Base-by-base conservation (phyloP, 495 filamentous ascomycete genomes). In the Hyaloscypha hepaticicola region DNA sequence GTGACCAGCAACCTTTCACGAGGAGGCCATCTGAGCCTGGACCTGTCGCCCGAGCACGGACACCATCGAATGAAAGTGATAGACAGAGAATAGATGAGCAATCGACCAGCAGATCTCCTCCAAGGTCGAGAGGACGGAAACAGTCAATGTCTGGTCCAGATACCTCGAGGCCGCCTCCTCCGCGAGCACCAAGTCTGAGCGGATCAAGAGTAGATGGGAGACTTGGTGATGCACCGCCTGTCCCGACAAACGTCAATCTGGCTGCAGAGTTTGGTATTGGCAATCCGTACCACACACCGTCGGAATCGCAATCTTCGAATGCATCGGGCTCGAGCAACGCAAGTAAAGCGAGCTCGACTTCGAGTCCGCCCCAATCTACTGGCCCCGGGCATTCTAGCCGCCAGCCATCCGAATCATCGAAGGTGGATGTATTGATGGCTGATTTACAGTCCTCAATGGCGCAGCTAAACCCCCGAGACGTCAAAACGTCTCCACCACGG, bases 281-380 rank as follows among this genome's bases (percentile, higher is more conserved):
- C 27, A 85, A 85, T 59, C 79, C 83, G 0, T 84, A 86, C 71
- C 87, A 90, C 70, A 81, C 80, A 3, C 76, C 87, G 0, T 86
- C 88, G 0, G 83, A 86, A 65, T 95, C 90, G 1, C 82, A 82
- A 26, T 83, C 83, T 2, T 93, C 90, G 5, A 87, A 86, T 48
- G 84, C 82, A n/a, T 92, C 89, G 7, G 82, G 78, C 1, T 84
- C 78, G 25, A 90, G 88, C 22, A 82, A 85, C 9, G 78, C 77
- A 0, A 85, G 86, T 62, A 88, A 87, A 73, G 80, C 86, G 2
- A 93, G 89, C 69, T 92, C 90, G 3, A 80, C 85, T 59, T 91
- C 90, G 5, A 96, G 82, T 65, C 85, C 84, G 1, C 78, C 84
- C 7, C 73, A 76, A 29, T 82, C 81, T 21, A 48, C 22, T 3